phyloP scores from a whole-genome alignment of 1,284 basidiomycete species.

The Cryptococcus sp. region DNA sequence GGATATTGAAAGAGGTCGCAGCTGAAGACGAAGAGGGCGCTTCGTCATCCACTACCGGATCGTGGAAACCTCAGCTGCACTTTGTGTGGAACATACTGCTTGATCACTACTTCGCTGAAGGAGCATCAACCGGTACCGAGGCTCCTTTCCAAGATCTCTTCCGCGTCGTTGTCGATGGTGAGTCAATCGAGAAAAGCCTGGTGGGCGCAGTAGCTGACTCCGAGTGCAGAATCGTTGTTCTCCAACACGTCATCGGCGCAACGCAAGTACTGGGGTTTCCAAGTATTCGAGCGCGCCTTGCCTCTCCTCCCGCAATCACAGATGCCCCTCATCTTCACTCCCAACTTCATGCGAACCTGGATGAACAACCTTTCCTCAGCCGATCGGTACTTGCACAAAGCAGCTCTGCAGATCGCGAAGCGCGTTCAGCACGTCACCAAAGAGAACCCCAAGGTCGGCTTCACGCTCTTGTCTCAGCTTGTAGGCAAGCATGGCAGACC shows the following conservation, averaged over 20 bases:
- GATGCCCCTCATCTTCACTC: conserved; percentile 86
- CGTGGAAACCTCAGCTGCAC: conserved; percentile 89
- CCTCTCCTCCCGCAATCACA: conserved; percentile 66
- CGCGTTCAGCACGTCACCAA: conserved; percentile 76
- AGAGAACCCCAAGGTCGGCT: conserved; percentile 75
- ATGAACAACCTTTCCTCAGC: conserved; percentile 89
- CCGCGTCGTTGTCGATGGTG: conserved; percentile 85
- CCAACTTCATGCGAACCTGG: conserved; percentile 95
- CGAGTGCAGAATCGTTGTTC: conserved; percentile 75
- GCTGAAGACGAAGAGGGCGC: conserved; percentile 46
- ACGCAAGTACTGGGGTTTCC: conserved; percentile 94
- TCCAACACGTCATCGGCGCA: conserved; percentile 79
- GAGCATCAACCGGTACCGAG: conserved; percentile 22
- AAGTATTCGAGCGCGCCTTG: conserved; percentile 81
- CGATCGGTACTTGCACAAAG: conserved; percentile 87
- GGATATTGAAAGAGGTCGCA: conserved; percentile 65
- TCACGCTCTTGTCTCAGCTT: conserved; percentile 80
- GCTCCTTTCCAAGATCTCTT: conserved; percentile 89
- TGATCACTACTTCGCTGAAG: conserved; percentile 64
- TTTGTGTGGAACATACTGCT: conserved; percentile 88
- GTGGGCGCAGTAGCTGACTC: neutral
- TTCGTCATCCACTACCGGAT: conserved; percentile 55
- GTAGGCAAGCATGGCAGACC: conserved; percentile 82
- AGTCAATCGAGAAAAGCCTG: conserved; percentile 24
- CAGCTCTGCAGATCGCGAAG: conserved; percentile 74